Evolutionary conservation across 1,139 yeast species (phyloP), one percentile per base, ranked within the genome.

Genomic region (Debaryomyces robertsiae): DNA sequence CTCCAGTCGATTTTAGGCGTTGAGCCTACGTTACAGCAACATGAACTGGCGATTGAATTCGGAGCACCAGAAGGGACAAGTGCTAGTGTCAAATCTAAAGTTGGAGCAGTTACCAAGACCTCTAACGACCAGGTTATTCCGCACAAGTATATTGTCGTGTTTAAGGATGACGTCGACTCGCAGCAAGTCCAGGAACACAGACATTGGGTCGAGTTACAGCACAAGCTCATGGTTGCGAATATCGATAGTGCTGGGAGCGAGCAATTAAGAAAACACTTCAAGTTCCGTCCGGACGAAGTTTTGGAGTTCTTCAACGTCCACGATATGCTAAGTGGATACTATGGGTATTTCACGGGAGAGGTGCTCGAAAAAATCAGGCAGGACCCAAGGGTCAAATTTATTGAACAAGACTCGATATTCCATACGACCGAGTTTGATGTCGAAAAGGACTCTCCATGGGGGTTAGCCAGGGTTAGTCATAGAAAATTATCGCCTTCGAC

Each of bases 401-500:
- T 70, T 30, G 76, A 70, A 50, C 61, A 59, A 38, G 75, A 70
- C 47, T 51, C 67, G 2, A 46, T 61, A 27, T 56, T 67, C 47
- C 50, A 54, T 38, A 56, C 67, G 37, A 53, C 56, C 40, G 73
- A 69, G 52, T 58, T 63, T 41, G 69, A 63, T 35, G 50, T 63
- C 23, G 70, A 70, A 52, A 60, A 62, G 45, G 65, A 63, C 24
- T 73, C 73, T 10, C 62, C 73, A 22, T 69, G 75, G 76, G 76
- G 74, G 15, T 57, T 70, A 40, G 58, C 70, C 10, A 60, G 73
- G 54, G 56, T 67, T 24, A 54, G 63, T 45, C 71, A 60, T 46
- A 61, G 70, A 25, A 43, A 48, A 27, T 41, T 45, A 29, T 14
- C 49, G 71, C 83, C 45, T 82, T 81, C 75, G 82, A 84, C 79